phyloP scores from a whole-genome alignment of 2,329 filamentous ascomycete genomes.

The Talaromyces islandicus region DNA sequence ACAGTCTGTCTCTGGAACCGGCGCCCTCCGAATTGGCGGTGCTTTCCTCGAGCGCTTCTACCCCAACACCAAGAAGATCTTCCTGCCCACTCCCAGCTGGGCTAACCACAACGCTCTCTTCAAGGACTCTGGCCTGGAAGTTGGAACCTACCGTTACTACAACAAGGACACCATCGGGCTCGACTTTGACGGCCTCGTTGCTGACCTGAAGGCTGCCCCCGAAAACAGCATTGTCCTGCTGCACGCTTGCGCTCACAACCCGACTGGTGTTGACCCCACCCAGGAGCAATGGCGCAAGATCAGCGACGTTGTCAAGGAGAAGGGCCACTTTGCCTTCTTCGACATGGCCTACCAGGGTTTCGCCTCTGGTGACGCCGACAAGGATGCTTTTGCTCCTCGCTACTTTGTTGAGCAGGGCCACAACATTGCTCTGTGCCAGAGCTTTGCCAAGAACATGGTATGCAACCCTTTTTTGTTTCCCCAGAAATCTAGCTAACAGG shows the following conservation, averaged over 20 bases:
- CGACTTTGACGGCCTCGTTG: constrained; percentile 90
- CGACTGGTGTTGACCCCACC: constrained; percentile 91
- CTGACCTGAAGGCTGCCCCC: constrained; percentile 83
- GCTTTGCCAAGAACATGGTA: constrained; percentile 99
- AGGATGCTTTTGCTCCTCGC: constrained; percentile 87
- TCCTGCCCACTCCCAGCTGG: constrained; percentile 94
- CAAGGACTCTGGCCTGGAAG: constrained; percentile 82
- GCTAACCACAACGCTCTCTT: constrained; percentile 98
- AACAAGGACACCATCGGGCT: constrained; percentile 97
- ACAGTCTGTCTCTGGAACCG: constrained; percentile 96
- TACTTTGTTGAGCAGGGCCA: constrained; percentile 92
- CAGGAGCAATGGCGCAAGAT: constrained; percentile 89
- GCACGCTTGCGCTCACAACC: constrained; percentile 97
- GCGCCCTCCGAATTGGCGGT: constrained; percentile 88
- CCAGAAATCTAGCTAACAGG: not conserved
- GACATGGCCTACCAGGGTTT: constrained; percentile 99
- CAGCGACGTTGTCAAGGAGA: constrained; percentile 75
- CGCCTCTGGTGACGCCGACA: constrained; percentile 83
- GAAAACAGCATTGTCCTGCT: constrained; percentile 84
- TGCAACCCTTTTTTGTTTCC: constrained; percentile 15
- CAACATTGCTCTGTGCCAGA: constrained; percentile 81
- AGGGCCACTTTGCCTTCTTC: constrained; percentile 91
- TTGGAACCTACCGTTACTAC: constrained; percentile 97
- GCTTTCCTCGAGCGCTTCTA: constrained; percentile 91
- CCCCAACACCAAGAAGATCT: constrained; percentile 88